A percentile compares a stretch with the other conserved stretches of the same genome.
Conservation (phyloP, 169 alveolate genomes). For the Eimeria necatrix region DNA sequence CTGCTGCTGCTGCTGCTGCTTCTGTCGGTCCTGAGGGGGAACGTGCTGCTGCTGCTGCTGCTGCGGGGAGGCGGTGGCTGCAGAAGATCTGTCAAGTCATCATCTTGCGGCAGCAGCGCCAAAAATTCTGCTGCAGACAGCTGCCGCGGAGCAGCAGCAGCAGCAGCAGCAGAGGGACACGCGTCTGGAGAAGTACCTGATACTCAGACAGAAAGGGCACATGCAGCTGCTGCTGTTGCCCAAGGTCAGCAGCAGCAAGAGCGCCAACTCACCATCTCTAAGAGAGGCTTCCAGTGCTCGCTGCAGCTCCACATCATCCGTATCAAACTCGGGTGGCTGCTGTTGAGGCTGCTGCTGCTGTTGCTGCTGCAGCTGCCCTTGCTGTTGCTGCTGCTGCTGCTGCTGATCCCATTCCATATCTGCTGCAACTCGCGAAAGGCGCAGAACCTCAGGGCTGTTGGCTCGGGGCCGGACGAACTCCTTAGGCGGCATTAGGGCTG, state of each 20-base stretch:
- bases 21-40: constrained; percentile 15
- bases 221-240: constrained; percentile 3
- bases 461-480: constrained; percentile 35
- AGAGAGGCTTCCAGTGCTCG: constrained; percentile 29
- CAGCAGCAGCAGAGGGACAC: not conserved
- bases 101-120: constrained; percentile 9
- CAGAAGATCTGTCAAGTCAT: constrained; percentile 4
- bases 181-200: not conserved
- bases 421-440: constrained; percentile 26
- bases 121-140: constrained; percentile 36
- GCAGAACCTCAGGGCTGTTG: not conserved
- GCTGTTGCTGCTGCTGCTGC: constrained; percentile 50
- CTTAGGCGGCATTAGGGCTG: not conserved
- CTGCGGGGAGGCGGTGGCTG: constrained; percentile 34
- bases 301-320: constrained; percentile 38
- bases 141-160: constrained; percentile 17
- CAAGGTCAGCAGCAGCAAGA: not conserved
- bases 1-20: constrained; percentile 34
- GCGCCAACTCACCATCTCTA: constrained; percentile 9
- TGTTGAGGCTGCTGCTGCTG: not conserved
- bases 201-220: not conserved
- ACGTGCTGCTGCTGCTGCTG: constrained; percentile 54
- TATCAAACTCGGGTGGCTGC: constrained; percentile 2
- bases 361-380: constrained; percentile 20
- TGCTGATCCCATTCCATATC: constrained; percentile 21